These are phyloP conservation scores for Cenchrus fungigraminus DNA, from an alignment of 176 grass and related monocot species.

Conservation along the genomic window DNA sequence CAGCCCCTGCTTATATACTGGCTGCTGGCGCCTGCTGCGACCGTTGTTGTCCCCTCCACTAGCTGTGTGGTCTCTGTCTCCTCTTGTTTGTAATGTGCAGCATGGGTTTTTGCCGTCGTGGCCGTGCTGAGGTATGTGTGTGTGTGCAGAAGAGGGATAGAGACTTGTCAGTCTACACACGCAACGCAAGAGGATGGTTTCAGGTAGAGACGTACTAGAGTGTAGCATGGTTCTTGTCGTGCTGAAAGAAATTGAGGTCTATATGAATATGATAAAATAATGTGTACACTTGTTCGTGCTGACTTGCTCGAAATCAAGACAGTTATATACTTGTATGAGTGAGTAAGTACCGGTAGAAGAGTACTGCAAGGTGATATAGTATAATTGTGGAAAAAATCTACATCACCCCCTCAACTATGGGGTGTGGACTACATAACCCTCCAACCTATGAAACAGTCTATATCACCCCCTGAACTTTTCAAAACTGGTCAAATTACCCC, in stretches of 20 bases:
- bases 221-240: slow-evolving; percentile 45
- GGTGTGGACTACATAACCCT: too few relatives aligned
- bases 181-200: slow-evolving; percentile 37
- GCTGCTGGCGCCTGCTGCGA: slow-evolving; percentile 21
- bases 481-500: too few relatives aligned
- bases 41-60: slow-evolving; percentile 15
- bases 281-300: slow-evolving; percentile 18
- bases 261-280: background rate
- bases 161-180: slow-evolving; percentile 22
- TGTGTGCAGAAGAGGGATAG: slow-evolving; percentile 15
- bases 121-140: background rate
- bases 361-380: background rate
- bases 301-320: slow-evolving; percentile 37
- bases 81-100: background rate
- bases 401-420: too few relatives aligned
- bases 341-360: background rate
- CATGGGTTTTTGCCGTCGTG: background rate
- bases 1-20: slow-evolving; percentile 39
- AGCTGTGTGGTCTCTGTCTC: slow-evolving; percentile 42
- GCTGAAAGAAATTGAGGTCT: slow-evolving; percentile 28
- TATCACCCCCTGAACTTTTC: too few relatives aligned
- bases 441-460: too few relatives aligned
- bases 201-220: background rate
- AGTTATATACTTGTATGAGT: background rate
- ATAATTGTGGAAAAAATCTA: too few relatives aligned